Base-by-base conservation (phyloP, 192 early-diverging fungal species). In the Chytriomyces sp. region DNA sequence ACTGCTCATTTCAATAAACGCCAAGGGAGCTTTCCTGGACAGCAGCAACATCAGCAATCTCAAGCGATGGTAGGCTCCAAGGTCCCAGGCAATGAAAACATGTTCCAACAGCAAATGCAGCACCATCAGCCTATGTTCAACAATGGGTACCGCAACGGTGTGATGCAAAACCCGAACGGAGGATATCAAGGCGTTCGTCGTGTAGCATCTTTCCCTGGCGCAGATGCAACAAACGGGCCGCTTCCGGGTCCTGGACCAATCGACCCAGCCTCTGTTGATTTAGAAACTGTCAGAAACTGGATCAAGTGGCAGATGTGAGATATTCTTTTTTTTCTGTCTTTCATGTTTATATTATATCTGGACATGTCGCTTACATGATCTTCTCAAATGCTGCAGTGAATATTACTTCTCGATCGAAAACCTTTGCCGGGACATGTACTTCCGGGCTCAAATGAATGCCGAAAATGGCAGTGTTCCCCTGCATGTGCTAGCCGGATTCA, bases 321-420 rank as follows among this genome's bases (percentile, higher is more conserved):
- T 35, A 28, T 70, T 70, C 65, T 2, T 61, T 70, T 46, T 67
- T 50, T 48, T 3, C 13, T 43, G 18, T 65, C 2, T 2, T 8
- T 8, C 7, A 24, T 45, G 70, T 13, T 0, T 57, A 20, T 57
- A 20, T 57, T 57, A 20, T 20, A 57, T n/a, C 20, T 57, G 13
- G 53, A 20, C 16, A 57, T 13, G 16, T 20, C 53, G 5, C 13
- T n/a, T 20, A 57, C 53, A 18, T 13, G 9, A 59, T 1, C 26
- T 45, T 45, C 66, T 45, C 7, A 67, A 10, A 67, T 46, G 8
- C 8, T 45, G 20, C 76, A 94, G 92, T 73, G 86, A 99, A 81
- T 99, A 95, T 84, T 99, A 99, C 86, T 98, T 98, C 77, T 95
- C 94, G 62, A 89, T 97, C 59, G 96, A 98, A 50, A 99, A 99